Evolutionary conservation across 306 rosid species (phyloP), one percentile per base, ranked within the genome.

Genomic region (Glycine soja): DNA sequence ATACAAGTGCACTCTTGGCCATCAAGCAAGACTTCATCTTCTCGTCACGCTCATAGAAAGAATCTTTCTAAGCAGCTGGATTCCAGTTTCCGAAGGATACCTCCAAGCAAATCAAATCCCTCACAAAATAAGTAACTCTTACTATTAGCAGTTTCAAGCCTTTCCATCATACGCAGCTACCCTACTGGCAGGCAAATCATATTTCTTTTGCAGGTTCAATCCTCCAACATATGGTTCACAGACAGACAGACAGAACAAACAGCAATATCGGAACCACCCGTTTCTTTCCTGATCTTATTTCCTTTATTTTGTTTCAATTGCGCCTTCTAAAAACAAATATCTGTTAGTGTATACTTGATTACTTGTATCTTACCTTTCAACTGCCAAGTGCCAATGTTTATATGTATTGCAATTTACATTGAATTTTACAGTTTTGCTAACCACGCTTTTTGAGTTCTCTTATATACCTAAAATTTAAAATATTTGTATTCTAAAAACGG

Each of bases 31-130:
- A 53, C 81, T 84, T 54, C 90, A 43, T 78, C 90, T 70, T 78
- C 89, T 30, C 80, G 12, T 64, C 87, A 74, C 68, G 71, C 87
- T 47, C 51, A 66, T n/a, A 81, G 76, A 79, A 86, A 86, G 85
- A 80, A 52, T 68, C 86, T 86, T 56, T 74, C 85, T 8, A 79
- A 86, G 90, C 82, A 83, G 81, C 72, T 82, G 57, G 76, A 70
- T 54, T 83, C 95, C 0, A 51, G 89, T 75, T 90, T 90, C 76
- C 79, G 90, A 78, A 84, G 68, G 72, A 90, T 90, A 54, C 94
- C 94, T 14, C 94, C 90, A 51, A 89, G 88, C 81, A 74, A 67
- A 46, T 82, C 94, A 40, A 92, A 92, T 81, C 94, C 92, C 64
- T 85, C 78, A 47, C 91, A 90, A 73, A 90, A 92, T 88, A 90